These are phyloP conservation scores for Phaffia rhodozyma DNA, from an alignment of 1,284 basidiomycete genomes.

Conservation along the genomic window DNA sequence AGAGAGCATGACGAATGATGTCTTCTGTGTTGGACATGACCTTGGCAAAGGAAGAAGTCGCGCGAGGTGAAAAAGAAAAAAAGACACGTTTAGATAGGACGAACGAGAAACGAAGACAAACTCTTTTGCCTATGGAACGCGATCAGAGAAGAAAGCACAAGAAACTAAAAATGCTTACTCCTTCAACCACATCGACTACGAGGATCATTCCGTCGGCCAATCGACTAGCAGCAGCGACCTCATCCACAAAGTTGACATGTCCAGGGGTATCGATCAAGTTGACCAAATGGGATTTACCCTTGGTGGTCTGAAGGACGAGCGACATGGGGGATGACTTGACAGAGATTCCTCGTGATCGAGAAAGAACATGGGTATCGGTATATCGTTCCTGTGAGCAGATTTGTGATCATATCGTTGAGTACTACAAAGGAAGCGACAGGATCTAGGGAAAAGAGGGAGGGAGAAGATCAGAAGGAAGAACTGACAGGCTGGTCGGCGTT, in stretches of 20 bases:
- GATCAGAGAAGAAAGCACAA: conserved; percentile 9
- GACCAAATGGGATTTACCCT: conserved; percentile 83
- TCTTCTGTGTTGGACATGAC: conserved; percentile 82
- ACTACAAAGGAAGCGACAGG: not conserved
- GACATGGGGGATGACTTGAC: conserved; percentile 97
- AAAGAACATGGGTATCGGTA: conserved; percentile 86
- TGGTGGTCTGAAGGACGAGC: conserved; percentile 71
- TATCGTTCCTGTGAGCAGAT: conserved; percentile 56
- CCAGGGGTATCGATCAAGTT: conserved; percentile 97
- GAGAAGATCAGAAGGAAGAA: conserved; percentile 19
- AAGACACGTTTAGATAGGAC: not conserved
- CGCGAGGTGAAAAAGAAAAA: not conserved
- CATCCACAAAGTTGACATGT: conserved; percentile 95
- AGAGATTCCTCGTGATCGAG: conserved; percentile 79
- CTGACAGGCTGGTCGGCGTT: conserved; percentile 73
- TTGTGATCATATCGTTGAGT: not conserved
- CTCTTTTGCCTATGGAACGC: not conserved
- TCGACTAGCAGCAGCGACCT: conserved; percentile 77
- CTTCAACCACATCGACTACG: conserved; percentile 92
- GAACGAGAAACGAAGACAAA: not conserved
- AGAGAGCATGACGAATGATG: conserved; percentile 71
- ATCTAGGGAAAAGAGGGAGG: not conserved
- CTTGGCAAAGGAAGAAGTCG: conserved; percentile 34
- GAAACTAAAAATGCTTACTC: conserved; percentile 43
- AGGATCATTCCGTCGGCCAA: conserved; percentile 87